Evolutionary conservation across 2,329 filamentous ascomycete species (phyloP), one percentile per base, ranked within the genome.

Genomic region (Aspergillus aculeatus): DNA sequence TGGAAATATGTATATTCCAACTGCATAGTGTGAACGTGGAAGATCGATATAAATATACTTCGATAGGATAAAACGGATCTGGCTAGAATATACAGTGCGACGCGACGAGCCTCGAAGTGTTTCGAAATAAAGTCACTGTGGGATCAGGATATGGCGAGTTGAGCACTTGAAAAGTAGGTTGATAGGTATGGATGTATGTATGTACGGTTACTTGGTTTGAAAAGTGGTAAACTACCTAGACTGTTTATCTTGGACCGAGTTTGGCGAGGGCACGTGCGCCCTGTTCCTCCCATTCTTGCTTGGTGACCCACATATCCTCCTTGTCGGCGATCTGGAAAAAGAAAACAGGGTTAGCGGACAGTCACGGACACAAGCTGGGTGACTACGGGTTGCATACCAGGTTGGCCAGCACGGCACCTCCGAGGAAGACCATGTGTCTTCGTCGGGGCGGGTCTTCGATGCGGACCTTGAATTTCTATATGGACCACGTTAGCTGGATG

Each of bases 401-500:
- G 76, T 98, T 98, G 69, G 95, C 95, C 71, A 99, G 82, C 64
- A 99, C 95, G 26, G 95, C 95, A 69, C 95, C 95, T 60, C 95
- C 95, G 58, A 99, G 80, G 84, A 99, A 98, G n/a, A 99, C 95
- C 93, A 99, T 98, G 82, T 99, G 95, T 78, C 94, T 86, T 81
- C 95, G 86, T 79, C 95, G 86, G 35, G 95, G 95, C 54, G 95
- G 95, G 77, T 99, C 95, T 78, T 99, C 95, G 82, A 99, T 98
- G 77, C 95, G 87, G 67, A 99, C 94, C 86, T 98, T 99, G 85
- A 99, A 99, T 87, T 98, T 99, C 87, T 87, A 52, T 31, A 35
- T 6, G 26, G 7, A 10, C 26, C 26, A 29, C 26, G 7, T 29
- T 29, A 29, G 23, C 23, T 67, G 60, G 66, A 62, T 31, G 47